These are phyloP conservation scores for Aspergillus hiratsukae DNA, from an alignment of 2,329 filamentous ascomycete species.

Conservation along the genomic window DNA sequence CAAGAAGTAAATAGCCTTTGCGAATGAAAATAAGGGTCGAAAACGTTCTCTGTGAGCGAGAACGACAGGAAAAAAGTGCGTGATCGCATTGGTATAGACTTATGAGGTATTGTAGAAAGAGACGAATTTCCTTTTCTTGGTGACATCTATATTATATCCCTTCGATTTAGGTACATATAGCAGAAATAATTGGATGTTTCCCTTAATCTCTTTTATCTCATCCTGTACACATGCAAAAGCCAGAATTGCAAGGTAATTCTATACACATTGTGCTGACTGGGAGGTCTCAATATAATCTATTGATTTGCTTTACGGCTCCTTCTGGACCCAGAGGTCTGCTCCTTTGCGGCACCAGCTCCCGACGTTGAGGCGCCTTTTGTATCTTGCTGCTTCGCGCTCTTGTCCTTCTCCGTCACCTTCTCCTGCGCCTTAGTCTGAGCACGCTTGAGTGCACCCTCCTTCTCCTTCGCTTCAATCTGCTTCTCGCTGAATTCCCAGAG, in stretches of 20 bases:
- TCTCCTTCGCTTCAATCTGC: slow-evolving; percentile 77
- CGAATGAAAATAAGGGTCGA: neutral
- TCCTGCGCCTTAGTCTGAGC: slow-evolving; percentile 47
- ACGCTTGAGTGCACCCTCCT: slow-evolving; percentile 64
- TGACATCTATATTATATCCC: neutral
- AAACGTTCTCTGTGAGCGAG: neutral
- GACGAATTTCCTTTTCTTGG: slow-evolving; percentile 32
- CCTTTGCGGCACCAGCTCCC: slow-evolving; percentile 15
- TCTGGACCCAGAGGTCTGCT: slow-evolving; percentile 35
- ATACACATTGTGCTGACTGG: neutral
- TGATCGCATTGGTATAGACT: slow-evolving; percentile 4
- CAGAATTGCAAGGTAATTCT: neutral
- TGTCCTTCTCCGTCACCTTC: slow-evolving; percentile 40
- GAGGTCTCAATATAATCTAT: slow-evolving; percentile 6
- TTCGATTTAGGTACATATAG: slow-evolving; percentile 1
- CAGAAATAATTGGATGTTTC: slow-evolving; percentile 1
- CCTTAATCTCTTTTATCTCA: neutral
- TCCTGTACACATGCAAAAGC: neutral
- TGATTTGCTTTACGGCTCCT: slow-evolving; percentile 35
- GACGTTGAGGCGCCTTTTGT: slow-evolving; percentile 11
- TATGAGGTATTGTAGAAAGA: slow-evolving; percentile 21
- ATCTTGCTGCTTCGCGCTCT: slow-evolving; percentile 18
- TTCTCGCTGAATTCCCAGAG: slow-evolving; percentile 87
- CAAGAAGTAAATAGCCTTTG: slow-evolving; percentile 28
- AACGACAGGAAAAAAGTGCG: neutral